Percentiles rank a stretch among this genome's conserved stretches.
Conservation (phyloP, 805 yeast species). For the Yamadazyma olivae region DNA sequence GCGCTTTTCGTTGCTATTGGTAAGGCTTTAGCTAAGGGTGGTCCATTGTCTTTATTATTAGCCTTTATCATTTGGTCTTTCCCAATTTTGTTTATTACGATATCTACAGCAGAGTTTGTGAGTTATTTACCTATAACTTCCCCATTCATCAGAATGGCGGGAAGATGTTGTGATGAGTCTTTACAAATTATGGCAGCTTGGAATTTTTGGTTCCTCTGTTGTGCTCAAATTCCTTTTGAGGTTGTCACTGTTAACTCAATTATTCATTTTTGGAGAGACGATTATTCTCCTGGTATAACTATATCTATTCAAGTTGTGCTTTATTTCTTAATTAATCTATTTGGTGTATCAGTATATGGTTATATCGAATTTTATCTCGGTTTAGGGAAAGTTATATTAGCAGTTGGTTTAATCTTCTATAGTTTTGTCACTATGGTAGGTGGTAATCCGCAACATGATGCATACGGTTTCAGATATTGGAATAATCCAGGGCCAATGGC, state of each 20-base stretch:
- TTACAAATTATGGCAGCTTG: constrained; percentile 74
- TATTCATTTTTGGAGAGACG: constrained; percentile 78
- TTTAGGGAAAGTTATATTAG: constrained; percentile 67
- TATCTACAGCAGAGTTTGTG: constrained; percentile 76
- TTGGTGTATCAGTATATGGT: constrained; percentile 75
- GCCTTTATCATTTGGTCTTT: constrained; percentile 68
- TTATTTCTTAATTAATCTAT: constrained; percentile 61
- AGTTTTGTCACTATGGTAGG: constrained; percentile 84
- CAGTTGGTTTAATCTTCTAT: constrained; percentile 71
- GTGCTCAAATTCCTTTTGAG: constrained; percentile 80
- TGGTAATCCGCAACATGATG: constrained; percentile 70
- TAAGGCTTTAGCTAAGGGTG: constrained; percentile 58
- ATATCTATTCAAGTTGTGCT: constrained; percentile 62
- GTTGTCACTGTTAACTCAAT: constrained; percentile 77
- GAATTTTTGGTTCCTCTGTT: constrained; percentile 75
- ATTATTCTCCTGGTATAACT: constrained; percentile 69
- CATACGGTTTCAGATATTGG: constrained; percentile 50
- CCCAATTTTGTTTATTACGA: constrained; percentile 64
- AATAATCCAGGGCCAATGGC: constrained; percentile 37
- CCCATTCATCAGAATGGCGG: constrained; percentile 72
- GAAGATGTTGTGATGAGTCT: constrained; percentile 73
- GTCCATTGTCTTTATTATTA: constrained; percentile 65
- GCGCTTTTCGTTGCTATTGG: constrained; percentile 77
- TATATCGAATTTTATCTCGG: constrained; percentile 76
- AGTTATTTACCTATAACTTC: constrained; percentile 73